Base-by-base conservation (phyloP, 257 asterid genomes). In the Ocimum tenuiflorum region DNA sequence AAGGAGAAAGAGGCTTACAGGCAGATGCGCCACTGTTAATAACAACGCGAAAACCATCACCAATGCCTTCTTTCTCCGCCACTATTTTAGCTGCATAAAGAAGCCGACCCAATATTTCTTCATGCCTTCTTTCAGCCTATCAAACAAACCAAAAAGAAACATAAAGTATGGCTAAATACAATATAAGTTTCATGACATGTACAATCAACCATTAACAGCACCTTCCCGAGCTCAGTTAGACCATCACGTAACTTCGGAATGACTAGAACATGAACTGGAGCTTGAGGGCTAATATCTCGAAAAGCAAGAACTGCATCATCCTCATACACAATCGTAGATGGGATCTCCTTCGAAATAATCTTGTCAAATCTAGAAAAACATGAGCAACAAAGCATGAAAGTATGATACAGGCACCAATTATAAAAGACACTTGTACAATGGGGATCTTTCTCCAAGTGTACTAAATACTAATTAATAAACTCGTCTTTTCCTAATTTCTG, bases 1-100 rank as follows among this genome's bases (percentile, higher is more conserved):
- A 35, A 14, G 31, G 10, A 43, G 63, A 42, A 64, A 29, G 71
- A 60, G 74, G 65, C 85, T 81, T 59, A 89, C 99, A 87, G 47
- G 95, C 96, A 51, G 88, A 79, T 39, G 90, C 73, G 50, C 98
- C 98, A 74, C 78, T 85, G 77, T 92, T 92, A 27, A 92, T 83
- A 49, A 89, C 97, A 59, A 92, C 94, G 45, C 97, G 96, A 58
- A 92, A 92, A 60, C 97, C 99, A 76, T 92, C 99, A 9, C 72
- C 35, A 29, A 92, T 77, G 76, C 94, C 94, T 78, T 92, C 97
- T 79, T 80, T 92, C 74, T 89, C 99, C 0, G 97, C 99, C 53
- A 92, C 97, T 75, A 89, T 63, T 75, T 80, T 89, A 63, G 96
- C 91, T 63, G 87, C 97, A 78, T 89, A 80, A 43, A 92, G 94